Conservation (phyloP, 257 asterid genomes). For the Rhazya stricta region DNA sequence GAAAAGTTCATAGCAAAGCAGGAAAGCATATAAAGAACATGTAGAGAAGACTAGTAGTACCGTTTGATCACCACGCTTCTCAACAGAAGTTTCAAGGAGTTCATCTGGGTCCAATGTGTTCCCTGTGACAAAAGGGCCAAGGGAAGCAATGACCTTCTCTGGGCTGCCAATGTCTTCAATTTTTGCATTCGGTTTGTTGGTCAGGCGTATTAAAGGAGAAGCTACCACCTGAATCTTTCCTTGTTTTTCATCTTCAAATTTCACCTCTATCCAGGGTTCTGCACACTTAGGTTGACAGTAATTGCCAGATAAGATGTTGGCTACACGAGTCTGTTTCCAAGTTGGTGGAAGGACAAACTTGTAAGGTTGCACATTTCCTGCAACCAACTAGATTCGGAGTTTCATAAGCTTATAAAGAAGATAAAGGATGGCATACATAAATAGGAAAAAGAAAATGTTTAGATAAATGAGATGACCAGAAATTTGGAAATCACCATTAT, state of each 20-base stretch:
- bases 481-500: not conserved
- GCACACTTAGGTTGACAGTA: slow-evolving; percentile 99
- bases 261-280: slow-evolving; percentile 97
- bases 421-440: not conserved
- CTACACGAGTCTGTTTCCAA: slow-evolving; percentile 84
- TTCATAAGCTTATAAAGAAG: slow-evolving; percentile 54
- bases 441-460: not conserved
- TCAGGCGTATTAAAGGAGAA: slow-evolving; percentile 82
- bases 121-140: slow-evolving; percentile 96
- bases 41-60: slow-evolving; percentile 29
- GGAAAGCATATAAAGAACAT: not conserved
- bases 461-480: not conserved
- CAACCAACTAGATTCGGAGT: slow-evolving; percentile 71
- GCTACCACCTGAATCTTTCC: slow-evolving; percentile 93
- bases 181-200: slow-evolving; percentile 85
- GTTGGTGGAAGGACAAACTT: slow-evolving; percentile 86
- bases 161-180: slow-evolving; percentile 96
- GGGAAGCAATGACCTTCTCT: slow-evolving; percentile 82
- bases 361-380: slow-evolving; percentile 99
- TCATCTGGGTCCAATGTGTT: slow-evolving; percentile 84
- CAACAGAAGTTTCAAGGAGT: slow-evolving; percentile 63
- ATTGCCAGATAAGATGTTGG: slow-evolving; percentile 93
- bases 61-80: slow-evolving; percentile 80
- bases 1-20: not conserved
- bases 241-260: slow-evolving; percentile 78